Conservation (phyloP, 202 grass and related monocot genomes). For the Brachypodium distachyon region DNA sequence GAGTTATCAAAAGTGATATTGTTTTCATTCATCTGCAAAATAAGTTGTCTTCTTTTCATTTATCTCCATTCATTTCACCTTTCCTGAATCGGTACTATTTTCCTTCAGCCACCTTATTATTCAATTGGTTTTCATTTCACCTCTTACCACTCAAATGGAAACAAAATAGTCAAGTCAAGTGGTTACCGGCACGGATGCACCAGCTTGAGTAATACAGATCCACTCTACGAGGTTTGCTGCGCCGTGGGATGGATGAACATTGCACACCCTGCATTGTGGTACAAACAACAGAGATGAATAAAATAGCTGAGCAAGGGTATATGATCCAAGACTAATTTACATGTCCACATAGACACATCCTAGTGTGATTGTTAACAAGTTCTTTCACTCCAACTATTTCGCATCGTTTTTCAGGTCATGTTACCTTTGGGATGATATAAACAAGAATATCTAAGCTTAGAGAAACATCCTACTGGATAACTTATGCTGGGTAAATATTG, state of each 20-base stretch:
- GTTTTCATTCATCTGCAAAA: background rate
- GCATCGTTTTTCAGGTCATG: background rate
- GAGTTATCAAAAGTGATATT: background rate
- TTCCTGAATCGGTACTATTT: background rate
- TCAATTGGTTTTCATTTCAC: background rate
- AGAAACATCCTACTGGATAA: conserved; percentile 3
- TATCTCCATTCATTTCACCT: background rate
- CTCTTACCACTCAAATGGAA: background rate
- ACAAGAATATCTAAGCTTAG: background rate
- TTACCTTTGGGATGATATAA: background rate
- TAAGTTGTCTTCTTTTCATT: background rate
- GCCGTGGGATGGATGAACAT: conserved; percentile 52
- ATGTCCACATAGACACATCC: background rate
- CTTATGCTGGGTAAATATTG: background rate
- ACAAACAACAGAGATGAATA: conserved; percentile 5
- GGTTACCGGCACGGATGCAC: conserved; percentile 80
- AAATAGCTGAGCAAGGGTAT: background rate
- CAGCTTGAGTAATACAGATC: conserved; percentile 91
- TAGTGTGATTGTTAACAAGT: background rate
- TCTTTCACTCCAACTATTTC: background rate
- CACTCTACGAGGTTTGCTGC: conserved; percentile 70
- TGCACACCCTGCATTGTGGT: conserved; percentile 51
- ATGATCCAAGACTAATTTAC: background rate
- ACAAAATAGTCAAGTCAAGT: background rate
- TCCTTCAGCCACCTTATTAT: background rate